Evolutionary conservation across 345 rosid species (phyloP).

Genomic region (Sisymbrium altissimum): DNA sequence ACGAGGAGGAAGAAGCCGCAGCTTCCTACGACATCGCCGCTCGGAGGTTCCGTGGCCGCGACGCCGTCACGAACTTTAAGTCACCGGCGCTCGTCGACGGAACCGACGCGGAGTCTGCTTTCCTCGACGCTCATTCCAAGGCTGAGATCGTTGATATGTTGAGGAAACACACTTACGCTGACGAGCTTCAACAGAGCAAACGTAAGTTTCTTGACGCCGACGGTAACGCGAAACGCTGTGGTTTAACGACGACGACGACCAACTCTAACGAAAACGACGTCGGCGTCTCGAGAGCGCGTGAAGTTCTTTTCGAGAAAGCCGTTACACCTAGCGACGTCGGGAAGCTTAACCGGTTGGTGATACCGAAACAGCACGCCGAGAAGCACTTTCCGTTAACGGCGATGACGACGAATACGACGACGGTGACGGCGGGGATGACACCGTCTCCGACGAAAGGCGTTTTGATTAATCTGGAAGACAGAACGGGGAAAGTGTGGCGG

Average conservation of each 20-base stretch:
- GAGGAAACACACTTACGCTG: slow-evolving; percentile 79
- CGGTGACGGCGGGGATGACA: neutral
- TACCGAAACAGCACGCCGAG: slow-evolving; percentile 95
- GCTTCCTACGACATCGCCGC: slow-evolving; percentile 82
- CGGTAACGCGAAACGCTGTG: slow-evolving; percentile 36
- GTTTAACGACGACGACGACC: neutral
- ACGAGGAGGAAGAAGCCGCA: slow-evolving; percentile 79
- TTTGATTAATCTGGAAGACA: slow-evolving; percentile 70
- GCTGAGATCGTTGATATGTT: slow-evolving; percentile 92
- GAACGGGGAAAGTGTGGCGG: slow-evolving; percentile 82
- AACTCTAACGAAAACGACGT: neutral
- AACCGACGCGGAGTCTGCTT: slow-evolving; percentile 46
- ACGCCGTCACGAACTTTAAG: slow-evolving; percentile 81
- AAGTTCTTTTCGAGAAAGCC: slow-evolving; percentile 75
- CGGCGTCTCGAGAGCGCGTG: slow-evolving; percentile 45
- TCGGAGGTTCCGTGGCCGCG: slow-evolving; percentile 80
- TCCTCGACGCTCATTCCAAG: slow-evolving; percentile 75
- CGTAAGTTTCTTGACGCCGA: slow-evolving; percentile 38
- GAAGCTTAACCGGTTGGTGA: slow-evolving; percentile 84
- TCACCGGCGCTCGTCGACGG: neutral
- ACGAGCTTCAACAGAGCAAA: slow-evolving; percentile 74
- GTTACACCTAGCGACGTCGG: slow-evolving; percentile 99
- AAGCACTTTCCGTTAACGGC: slow-evolving; percentile 61
- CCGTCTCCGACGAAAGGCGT: slow-evolving; percentile 52
- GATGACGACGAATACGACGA: neutral